These are phyloP conservation scores for Dimocarpus longan DNA, from an alignment of 345 rosid species.

Conservation along the genomic window DNA sequence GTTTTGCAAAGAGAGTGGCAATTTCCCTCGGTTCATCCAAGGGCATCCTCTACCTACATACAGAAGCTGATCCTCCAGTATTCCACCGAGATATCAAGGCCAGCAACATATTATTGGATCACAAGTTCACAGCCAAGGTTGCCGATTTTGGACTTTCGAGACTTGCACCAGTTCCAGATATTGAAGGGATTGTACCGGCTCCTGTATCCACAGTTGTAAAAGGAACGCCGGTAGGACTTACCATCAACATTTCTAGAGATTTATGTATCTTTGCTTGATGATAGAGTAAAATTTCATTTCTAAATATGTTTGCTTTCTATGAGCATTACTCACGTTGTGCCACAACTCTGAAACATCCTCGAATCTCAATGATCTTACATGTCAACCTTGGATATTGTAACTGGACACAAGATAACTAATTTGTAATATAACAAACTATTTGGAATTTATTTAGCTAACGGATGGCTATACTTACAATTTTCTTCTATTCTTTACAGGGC, in stretches of 20 bases:
- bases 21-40: constrained; percentile 79
- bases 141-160: constrained; percentile 95
- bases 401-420: not conserved
- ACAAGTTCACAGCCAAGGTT: constrained; percentile 78
- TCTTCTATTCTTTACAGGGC: constrained; percentile 57
- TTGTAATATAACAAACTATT: not conserved
- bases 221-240: constrained; percentile 79
- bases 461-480: constrained; percentile 1
- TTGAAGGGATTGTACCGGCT: constrained; percentile 64
- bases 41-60: constrained; percentile 83
- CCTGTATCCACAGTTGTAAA: constrained; percentile 90
- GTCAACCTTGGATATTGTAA: constrained; percentile 1
- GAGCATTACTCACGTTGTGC: not conserved
- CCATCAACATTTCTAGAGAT: not conserved
- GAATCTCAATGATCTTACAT: not conserved
- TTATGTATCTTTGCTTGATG: not conserved
- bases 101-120: constrained; percentile 79
- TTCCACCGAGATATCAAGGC: constrained; percentile 96
- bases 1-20: constrained; percentile 69
- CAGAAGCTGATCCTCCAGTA: constrained; percentile 95
- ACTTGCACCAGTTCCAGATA: constrained; percentile 82
- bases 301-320: not conserved
- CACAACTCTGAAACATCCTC: not conserved
- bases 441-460: not conserved
- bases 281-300: constrained; percentile 1